Base-by-base conservation (phyloP, 2,329 filamentous ascomycete genomes). In the Fusarium coicis region DNA sequence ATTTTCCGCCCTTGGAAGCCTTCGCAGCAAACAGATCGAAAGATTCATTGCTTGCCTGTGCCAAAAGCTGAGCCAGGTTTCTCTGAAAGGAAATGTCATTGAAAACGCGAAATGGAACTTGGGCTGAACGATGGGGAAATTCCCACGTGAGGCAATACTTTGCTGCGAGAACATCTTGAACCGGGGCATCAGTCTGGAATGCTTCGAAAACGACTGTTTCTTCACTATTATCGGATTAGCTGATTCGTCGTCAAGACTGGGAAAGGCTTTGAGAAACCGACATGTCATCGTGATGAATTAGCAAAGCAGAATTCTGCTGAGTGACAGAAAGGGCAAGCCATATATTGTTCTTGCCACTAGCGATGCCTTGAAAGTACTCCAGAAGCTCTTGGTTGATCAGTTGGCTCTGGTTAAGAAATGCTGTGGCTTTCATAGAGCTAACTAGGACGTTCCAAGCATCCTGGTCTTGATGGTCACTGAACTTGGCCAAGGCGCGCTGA, bases 111-210 rank as follows among this genome's bases (percentile, higher is more conserved):
- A 77, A 65, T 0, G 88, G 81, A 7, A 92, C 75, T 0, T 82
- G 79, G 0, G 87, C 86, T 1, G 88, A 84, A 14, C 80, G 80
- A 0, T 86, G 87, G 0, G 91, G 91, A 66, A 93, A 93, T n/a
- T 86, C 83, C 85, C 90, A 91, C 50, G 80, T 72, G 1, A 93
- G 78, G 1, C 89, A 84, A 36, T 83, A 83, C 11, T 86, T 78
- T 0, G 88, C 78, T 0, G 83, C 83, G 4, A 92, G 83, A 2
- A 92, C 88, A 19, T 84, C 77, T 23, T 86, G 80, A 0, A 86
- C 86, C 1, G 77, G 75, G 0, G 91, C 83, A 0, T 89, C 90
- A 0, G 87, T 82, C 77, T 93, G 90, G 54, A 93, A 93, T 0
- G 84, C 83, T 76, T 93, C 91, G 40, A 67, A 89, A 21, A 74